phyloP scores from a whole-genome alignment of 1,284 basidiomycete genomes.

The Volvariella surrecta region DNA sequence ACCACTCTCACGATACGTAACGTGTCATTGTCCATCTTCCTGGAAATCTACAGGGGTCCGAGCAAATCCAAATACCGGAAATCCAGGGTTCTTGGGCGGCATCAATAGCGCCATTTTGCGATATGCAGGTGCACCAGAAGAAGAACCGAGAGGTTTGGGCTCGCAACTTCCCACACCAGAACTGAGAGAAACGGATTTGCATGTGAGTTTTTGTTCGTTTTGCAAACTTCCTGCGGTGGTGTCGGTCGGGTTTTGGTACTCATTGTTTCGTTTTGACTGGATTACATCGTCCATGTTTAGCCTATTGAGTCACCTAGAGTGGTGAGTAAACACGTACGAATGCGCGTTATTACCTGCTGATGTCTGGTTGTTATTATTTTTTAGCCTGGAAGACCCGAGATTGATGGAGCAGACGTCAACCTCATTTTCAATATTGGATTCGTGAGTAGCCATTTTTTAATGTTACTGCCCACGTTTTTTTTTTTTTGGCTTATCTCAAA shows the following conservation, averaged over 20 bases:
- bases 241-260: too few species aligned
- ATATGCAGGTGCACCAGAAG: slow-evolving; percentile 15
- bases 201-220: too few species aligned
- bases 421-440: slow-evolving; percentile 19
- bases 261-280: too few species aligned
- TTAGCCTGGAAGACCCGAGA: slow-evolving; percentile 23
- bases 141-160: slow-evolving; percentile 24
- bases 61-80: slow-evolving; percentile 14
- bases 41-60: slow-evolving; percentile 22
- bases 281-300: too few species aligned
- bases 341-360: slow-evolving; percentile 12
- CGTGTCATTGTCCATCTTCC: too few species aligned
- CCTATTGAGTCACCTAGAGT: too few species aligned
- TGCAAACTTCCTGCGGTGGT: too few species aligned
- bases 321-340: too few species aligned
- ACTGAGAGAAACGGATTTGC: neutral
- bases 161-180: slow-evolving; percentile 21
- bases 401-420: slow-evolving; percentile 25
- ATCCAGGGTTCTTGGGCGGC: slow-evolving; percentile 15
- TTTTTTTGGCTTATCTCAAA: neutral
- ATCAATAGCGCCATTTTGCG: slow-evolving; percentile 21
- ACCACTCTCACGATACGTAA: too few species aligned
- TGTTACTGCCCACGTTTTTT: neutral
- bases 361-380: slow-evolving; percentile 23
- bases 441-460: neutral